Percentiles rank a stretch among this genome's conserved stretches.
Evolutionary conservation across 129 eudicot species (phyloP).

Genomic region (Pittosporum tobira): DNA sequence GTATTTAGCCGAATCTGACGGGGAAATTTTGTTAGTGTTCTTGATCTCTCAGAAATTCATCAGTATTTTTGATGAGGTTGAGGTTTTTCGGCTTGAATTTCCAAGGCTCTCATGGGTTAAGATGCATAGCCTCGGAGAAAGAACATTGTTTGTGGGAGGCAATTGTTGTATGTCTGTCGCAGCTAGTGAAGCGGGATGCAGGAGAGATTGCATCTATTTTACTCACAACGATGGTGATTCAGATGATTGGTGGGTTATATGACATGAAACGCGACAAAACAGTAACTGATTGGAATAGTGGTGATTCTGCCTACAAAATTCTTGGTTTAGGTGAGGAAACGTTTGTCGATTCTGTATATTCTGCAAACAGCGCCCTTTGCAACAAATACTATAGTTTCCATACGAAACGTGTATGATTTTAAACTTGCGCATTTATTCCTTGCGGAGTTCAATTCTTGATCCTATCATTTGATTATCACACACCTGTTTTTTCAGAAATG

Average conservation of each 20-base stretch:
- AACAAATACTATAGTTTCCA: too few species aligned
- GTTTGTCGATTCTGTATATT: too few species aligned
- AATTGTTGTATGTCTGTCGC: conserved; percentile 17
- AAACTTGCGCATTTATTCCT: too few species aligned
- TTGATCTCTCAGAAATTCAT: conserved; percentile 10
- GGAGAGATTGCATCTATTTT: conserved; percentile 17
- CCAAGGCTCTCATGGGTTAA: conserved; percentile 14
- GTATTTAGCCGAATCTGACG: conserved; percentile 22
- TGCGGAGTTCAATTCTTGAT: too few species aligned
- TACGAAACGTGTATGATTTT: not conserved
- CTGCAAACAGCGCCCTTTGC: too few species aligned
- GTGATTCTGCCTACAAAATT: too few species aligned
- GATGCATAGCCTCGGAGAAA: conserved; percentile 16
- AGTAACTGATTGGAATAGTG: too few species aligned
- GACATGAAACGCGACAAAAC: conserved; percentile 9
- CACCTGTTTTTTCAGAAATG: too few species aligned
- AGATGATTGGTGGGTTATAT: conserved; percentile 18
- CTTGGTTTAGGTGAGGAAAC: too few species aligned
- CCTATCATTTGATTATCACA: too few species aligned
- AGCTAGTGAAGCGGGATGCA: conserved; percentile 14
- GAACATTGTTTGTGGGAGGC: conserved; percentile 13
- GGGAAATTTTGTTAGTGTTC: conserved; percentile 23
- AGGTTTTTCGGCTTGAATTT: conserved; percentile 16
- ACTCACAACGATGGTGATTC: not conserved
- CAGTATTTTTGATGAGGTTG: conserved; percentile 16